Evolutionary conservation across 495 filamentous ascomycete genomes (phyloP).

Genomic region (Penicillium bialowiezense): DNA sequence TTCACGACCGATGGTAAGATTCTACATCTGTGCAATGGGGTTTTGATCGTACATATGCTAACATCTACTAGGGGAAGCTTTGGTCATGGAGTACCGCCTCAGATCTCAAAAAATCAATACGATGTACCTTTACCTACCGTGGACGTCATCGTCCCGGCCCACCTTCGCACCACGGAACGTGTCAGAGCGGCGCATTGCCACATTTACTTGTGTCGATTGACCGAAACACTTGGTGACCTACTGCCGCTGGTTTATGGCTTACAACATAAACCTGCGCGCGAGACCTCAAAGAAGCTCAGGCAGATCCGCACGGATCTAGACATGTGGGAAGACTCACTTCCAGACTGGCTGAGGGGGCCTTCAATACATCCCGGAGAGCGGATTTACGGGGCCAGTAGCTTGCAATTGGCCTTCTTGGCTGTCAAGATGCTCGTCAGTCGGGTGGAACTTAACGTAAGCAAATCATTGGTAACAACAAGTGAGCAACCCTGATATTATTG

Average conservation of each 20-base stretch:
- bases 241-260: constrained; percentile 50
- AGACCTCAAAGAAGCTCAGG: constrained; percentile 39
- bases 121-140: constrained; percentile 52
- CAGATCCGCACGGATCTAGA: constrained; percentile 47
- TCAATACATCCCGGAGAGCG: constrained; percentile 27
- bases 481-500: constrained; percentile 5
- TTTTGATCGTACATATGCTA: constrained; percentile 5
- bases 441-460: constrained; percentile 47
- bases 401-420: constrained; percentile 50
- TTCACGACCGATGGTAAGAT: constrained; percentile 52
- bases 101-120: constrained; percentile 49
- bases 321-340: constrained; percentile 45
- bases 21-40: too few relatives aligned
- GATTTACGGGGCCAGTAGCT: constrained; percentile 44
- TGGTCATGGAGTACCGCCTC: constrained; percentile 50
- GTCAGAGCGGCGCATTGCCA: constrained; percentile 48
- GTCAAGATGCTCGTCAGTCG: constrained; percentile 51
- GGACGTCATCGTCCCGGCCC: constrained; percentile 34
- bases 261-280: constrained; percentile 37
- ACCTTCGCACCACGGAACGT: constrained; percentile 38
- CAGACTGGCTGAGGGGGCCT: constrained; percentile 40
- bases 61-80: constrained; percentile 44
- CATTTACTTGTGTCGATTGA: constrained; percentile 49
- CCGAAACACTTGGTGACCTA: constrained; percentile 51
- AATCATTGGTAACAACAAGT: not conserved